These are phyloP conservation scores for Spinellus fusiger DNA, from an alignment of 192 early-diverging fungal genomes.

Conservation along the genomic window DNA sequence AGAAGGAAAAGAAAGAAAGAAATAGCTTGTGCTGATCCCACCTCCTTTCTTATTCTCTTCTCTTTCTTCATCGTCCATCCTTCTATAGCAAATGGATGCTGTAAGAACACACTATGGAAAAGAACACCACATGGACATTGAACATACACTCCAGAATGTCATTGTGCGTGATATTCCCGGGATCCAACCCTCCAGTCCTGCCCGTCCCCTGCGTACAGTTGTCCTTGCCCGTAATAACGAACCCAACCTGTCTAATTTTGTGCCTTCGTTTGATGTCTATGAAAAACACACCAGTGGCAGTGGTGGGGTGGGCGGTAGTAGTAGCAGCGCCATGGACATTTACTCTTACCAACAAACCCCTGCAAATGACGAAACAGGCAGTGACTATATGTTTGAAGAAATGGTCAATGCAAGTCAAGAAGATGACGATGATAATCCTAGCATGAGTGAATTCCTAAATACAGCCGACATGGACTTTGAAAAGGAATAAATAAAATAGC, in stretches of 20 bases:
- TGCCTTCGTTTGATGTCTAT: background rate
- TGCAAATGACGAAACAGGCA: background rate
- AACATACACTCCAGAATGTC: background rate
- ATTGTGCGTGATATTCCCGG: background rate
- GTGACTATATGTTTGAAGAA: constrained; percentile 25
- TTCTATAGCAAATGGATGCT: background rate
- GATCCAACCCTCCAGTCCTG: no score
- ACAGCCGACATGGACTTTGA: constrained; percentile 12
- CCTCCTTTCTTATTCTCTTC: no score
- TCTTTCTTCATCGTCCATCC: no score
- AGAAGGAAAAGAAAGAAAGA: no score
- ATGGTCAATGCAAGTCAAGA: constrained; percentile 24
- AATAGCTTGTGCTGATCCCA: no score
- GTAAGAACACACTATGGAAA: background rate
- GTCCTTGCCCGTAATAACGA: background rate
- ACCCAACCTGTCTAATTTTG: background rate
- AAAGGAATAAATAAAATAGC: background rate
- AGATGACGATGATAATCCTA: constrained; percentile 10
- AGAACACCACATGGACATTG: background rate
- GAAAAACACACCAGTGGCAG: background rate
- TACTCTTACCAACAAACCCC: constrained; percentile 8
- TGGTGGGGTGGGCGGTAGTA: no score
- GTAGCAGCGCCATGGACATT: constrained; percentile 8
- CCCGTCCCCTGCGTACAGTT: no score
- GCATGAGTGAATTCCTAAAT: constrained; percentile 20